phyloP scores from a whole-genome alignment of 2,329 filamentous ascomycete species.

The Cytospora paraplurivora region DNA sequence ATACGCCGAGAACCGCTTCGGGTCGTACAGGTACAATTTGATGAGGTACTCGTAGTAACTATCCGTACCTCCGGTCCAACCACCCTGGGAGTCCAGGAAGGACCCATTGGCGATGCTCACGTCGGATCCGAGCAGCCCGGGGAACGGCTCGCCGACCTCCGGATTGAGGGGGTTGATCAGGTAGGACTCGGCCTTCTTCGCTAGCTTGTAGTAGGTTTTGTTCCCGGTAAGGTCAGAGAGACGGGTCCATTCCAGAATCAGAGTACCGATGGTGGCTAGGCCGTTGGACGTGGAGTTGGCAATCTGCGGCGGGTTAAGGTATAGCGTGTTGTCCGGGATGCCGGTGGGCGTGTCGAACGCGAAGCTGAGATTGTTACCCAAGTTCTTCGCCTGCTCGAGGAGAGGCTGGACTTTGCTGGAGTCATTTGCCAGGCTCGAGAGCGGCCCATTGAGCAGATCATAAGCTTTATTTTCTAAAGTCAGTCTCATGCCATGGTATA shows the following conservation, averaged over 20 bases:
- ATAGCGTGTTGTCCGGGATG: constrained; percentile 70
- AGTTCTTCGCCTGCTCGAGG: constrained; percentile 65
- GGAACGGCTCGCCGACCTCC: constrained; percentile 67
- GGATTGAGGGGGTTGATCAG: constrained; percentile 66
- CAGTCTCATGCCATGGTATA: neutral
- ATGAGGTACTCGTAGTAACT: constrained; percentile 89
- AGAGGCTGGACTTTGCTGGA: constrained; percentile 57
- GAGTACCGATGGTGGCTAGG: constrained; percentile 74
- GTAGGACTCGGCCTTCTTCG: constrained; percentile 68
- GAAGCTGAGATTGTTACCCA: constrained; percentile 74
- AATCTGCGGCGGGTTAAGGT: constrained; percentile 55
- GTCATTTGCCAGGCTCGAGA: constrained; percentile 50
- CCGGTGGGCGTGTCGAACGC: constrained; percentile 78
- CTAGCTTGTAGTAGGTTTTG: constrained; percentile 64
- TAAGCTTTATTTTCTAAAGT: constrained; percentile 49
- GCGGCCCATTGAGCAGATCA: constrained; percentile 71
- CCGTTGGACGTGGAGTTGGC: constrained; percentile 63
- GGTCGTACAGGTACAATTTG: constrained; percentile 87
- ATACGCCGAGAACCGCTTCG: constrained; percentile 62
- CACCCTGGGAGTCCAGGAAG: constrained; percentile 68
- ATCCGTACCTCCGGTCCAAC: constrained; percentile 77
- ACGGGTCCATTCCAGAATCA: constrained; percentile 83
- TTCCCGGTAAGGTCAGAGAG: constrained; percentile 76
- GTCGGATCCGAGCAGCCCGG: constrained; percentile 71
- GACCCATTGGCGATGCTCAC: constrained; percentile 66